These are phyloP conservation scores for Debaryomyces coudertii DNA, from an alignment of 1,139 yeast species.

Conservation along the genomic window DNA sequence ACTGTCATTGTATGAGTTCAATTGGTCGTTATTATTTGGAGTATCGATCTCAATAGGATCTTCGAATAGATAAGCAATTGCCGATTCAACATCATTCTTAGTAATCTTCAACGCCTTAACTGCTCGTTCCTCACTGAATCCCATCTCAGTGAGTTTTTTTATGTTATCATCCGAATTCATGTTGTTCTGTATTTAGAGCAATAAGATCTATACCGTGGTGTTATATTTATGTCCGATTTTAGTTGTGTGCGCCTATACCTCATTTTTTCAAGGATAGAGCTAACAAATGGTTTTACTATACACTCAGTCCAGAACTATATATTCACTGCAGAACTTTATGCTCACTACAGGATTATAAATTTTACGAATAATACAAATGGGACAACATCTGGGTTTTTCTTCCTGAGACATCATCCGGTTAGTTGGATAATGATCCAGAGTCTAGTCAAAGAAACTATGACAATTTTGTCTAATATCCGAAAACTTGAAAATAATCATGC, in stretches of 20 bases:
- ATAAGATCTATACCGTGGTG: not conserved
- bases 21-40: conserved; percentile 12
- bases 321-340: too few relatives aligned
- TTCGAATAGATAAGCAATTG: conserved; percentile 56
- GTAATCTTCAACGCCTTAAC: conserved; percentile 42
- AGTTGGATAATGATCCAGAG: too few relatives aligned
- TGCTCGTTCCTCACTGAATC: conserved; percentile 53
- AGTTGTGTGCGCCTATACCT: not conserved
- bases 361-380: too few relatives aligned
- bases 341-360: too few relatives aligned
- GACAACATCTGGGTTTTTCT: too few relatives aligned
- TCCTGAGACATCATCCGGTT: too few relatives aligned
- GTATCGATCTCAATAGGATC: conserved; percentile 30
- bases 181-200: not conserved
- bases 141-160: conserved; percentile 60
- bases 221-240: not conserved
- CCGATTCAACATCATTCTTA: conserved; percentile 54
- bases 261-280: not conserved
- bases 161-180: conserved; percentile 24
- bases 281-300: too few relatives aligned
- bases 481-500: too few relatives aligned
- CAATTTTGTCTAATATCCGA: too few relatives aligned
- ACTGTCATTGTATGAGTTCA: conserved; percentile 19
- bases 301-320: too few relatives aligned
- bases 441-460: too few relatives aligned